Evolutionary conservation across 1,139 yeast genomes (phyloP).

Genomic region (Meyerozyma smithsonii): DNA sequence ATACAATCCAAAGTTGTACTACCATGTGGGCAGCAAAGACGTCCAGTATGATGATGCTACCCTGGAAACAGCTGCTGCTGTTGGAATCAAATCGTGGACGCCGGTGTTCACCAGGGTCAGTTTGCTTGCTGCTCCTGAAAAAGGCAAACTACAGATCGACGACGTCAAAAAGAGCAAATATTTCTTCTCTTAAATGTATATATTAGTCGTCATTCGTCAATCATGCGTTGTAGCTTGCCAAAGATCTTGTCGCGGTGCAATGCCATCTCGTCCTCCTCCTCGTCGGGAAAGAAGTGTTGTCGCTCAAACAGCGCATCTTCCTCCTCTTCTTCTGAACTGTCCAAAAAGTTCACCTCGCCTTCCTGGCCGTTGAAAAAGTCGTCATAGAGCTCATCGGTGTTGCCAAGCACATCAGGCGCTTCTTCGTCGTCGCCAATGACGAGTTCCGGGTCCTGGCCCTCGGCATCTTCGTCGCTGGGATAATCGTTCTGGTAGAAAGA

Average conservation of each 20-base stretch:
- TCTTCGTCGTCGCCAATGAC: conserved; percentile 16
- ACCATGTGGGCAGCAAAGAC: conserved; percentile 6
- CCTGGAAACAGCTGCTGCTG: conserved; percentile 4
- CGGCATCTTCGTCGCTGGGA: conserved; percentile 86
- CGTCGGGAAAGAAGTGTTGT: conserved; percentile 48
- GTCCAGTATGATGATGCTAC: conserved; percentile 7
- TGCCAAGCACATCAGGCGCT: conserved; percentile 4
- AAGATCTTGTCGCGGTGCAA: conserved; percentile 60
- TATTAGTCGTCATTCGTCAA: conserved; percentile 13
- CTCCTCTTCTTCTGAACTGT: conserved; percentile 33
- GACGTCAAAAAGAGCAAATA: conserved; percentile 30
- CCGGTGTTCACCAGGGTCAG: conserved; percentile 22
- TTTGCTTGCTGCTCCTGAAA: conserved; percentile 25
- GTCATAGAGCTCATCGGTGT: conserved; percentile 12
- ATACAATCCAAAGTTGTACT: conserved; percentile 20
- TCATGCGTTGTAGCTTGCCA: conserved; percentile 50
- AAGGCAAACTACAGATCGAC: conserved; percentile 30
- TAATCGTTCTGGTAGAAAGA: conserved; percentile 89
- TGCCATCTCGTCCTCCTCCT: conserved; percentile 56
- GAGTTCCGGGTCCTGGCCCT: conserved; percentile 21
- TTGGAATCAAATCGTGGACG: conserved; percentile 8
- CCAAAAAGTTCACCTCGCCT: conserved; percentile 5
- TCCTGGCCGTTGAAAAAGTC: conserved; percentile 5
- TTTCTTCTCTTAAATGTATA: conserved; percentile 30
- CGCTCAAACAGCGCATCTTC: conserved; percentile 18